phyloP scores from a whole-genome alignment of 148 eudicot genomes.

The Cornus controversa region DNA sequence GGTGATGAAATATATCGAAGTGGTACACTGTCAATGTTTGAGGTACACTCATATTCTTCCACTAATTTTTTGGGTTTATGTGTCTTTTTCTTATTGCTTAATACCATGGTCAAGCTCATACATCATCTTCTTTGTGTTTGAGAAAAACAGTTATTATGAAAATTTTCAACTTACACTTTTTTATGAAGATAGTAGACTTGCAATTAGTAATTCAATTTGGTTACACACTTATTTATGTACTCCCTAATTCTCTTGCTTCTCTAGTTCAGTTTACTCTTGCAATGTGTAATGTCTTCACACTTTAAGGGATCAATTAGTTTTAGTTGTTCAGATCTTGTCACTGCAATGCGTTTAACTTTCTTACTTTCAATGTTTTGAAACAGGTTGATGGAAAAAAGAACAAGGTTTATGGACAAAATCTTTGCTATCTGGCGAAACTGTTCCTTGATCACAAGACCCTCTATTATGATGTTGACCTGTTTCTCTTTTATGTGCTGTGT shows the following conservation, averaged over 20 bases:
- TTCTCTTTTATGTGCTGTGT: conserved; percentile 86
- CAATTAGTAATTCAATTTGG: not conserved
- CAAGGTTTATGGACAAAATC: conserved; percentile 97
- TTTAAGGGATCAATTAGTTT: not conserved
- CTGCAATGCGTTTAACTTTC: not conserved
- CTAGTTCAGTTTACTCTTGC: not conserved
- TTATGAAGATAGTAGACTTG: not conserved
- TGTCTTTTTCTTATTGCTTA: not conserved
- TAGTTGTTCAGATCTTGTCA: not conserved
- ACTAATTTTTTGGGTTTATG: not conserved
- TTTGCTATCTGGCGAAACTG: conserved; percentile 89
- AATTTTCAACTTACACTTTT: not conserved
- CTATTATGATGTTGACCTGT: conserved; percentile 92
- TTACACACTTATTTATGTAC: too few relatives aligned
- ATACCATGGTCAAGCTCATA: not conserved
- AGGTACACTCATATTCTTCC: conserved; percentile 43
- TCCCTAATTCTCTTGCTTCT: not conserved
- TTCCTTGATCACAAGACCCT: conserved; percentile 99
- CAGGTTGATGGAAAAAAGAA: conserved; percentile 99
- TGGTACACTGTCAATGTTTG: conserved; percentile 97
- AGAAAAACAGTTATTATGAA: not conserved
- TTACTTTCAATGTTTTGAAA: conserved; percentile 20
- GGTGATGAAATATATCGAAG: conserved; percentile 97
- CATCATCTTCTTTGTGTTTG: not conserved
- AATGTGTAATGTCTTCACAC: not conserved